Percentiles rank a stretch among this genome's conserved stretches.
These are phyloP conservation scores for Cubamyces sp. DNA, from an alignment of 768 basidiomycete genomes.

Conservation along the genomic window DNA sequence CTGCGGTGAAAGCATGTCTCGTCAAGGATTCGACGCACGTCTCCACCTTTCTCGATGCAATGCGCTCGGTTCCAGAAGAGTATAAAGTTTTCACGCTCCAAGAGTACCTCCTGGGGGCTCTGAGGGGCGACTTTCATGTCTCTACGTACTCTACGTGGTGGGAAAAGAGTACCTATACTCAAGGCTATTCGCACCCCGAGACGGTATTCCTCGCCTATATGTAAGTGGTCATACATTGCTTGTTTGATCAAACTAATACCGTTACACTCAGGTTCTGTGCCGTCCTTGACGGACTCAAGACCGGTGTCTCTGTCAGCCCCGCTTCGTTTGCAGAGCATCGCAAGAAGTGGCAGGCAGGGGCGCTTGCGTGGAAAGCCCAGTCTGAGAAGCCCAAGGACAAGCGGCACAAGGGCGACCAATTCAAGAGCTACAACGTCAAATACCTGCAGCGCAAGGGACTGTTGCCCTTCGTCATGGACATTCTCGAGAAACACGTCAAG, in stretches of 20 bases:
- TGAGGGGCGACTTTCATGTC: conserved; percentile 49
- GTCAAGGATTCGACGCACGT: conserved; percentile 49
- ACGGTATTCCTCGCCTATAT: conserved; percentile 61
- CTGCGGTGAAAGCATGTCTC: conserved; percentile 46
- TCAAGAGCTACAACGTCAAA: conserved; percentile 26
- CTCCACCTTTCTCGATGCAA: conserved; percentile 40
- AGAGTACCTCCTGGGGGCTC: conserved; percentile 51
- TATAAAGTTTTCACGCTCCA: conserved; percentile 47
- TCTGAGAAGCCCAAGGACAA: neutral
- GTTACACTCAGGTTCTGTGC: conserved; percentile 48
- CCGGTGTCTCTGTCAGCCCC: conserved; percentile 50
- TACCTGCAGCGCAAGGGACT: conserved; percentile 5
- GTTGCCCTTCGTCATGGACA: conserved; percentile 50
- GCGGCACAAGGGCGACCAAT: conserved; percentile 5
- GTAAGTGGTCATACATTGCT: conserved; percentile 36
- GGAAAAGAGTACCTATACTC: conserved; percentile 54
- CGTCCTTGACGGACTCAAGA: conserved; percentile 64
- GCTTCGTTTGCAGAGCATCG: conserved; percentile 39
- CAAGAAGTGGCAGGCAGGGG: conserved; percentile 29
- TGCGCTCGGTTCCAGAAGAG: conserved; percentile 30
- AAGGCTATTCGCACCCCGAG: conserved; percentile 53
- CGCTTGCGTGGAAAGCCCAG: conserved; percentile 35
- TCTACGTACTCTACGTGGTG: conserved; percentile 59
- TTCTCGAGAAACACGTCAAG: conserved; percentile 37
- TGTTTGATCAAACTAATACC: neutral